Evolutionary conservation across 768 basidiomycete genomes (phyloP), one percentile per base, ranked within the genome.

Genomic region (Cytidiella melzeri): DNA sequence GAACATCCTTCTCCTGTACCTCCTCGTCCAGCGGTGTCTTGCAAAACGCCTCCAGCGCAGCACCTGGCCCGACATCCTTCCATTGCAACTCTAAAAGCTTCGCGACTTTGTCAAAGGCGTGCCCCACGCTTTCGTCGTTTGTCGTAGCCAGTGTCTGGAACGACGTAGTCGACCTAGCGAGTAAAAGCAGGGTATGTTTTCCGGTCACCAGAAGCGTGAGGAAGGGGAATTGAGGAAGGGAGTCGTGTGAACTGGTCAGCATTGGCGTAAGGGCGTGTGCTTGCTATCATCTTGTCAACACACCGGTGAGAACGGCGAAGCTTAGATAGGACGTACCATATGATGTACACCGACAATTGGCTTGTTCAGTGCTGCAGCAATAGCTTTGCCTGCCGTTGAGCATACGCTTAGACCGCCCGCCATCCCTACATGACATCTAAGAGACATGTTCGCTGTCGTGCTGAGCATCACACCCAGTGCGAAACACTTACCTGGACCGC

Each of bases 281-380:
- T 91, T 95, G 92, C 92, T 94, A 55, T 34, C 41, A 24, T 20
- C 19, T 11, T 26, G 15, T 46, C 30, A 34, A 30, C 34, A 25
- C 4, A 15, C 24, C 12, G 12, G 20, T 21, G 21, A 12, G 24
- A 55, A 19, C 15, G 28, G 20, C 47, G 18, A n/a, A 11, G 37
- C 23, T 6, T 39, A 18, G 25, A 15, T n/a, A 6, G 25, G 21
- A 23, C 69, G 44, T 39, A 92, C 92, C 94, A 96, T 96, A 60
- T 97, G 93, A 66, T 96, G 90, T 6, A 96, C 87, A 2, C 92
- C 92, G 3, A 94, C 76, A 4, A 94, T 48, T 1, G 92, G 92
- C 60, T 91, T 87, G 28, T 74, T 72, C 10, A 80, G 70, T 0
- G 82, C 81, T 0, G 90, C 84, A 2, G 91, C 91, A 3, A 97